Conservation (phyloP, 2,329 filamentous ascomycete genomes). For the Fusarium sp. region DNA sequence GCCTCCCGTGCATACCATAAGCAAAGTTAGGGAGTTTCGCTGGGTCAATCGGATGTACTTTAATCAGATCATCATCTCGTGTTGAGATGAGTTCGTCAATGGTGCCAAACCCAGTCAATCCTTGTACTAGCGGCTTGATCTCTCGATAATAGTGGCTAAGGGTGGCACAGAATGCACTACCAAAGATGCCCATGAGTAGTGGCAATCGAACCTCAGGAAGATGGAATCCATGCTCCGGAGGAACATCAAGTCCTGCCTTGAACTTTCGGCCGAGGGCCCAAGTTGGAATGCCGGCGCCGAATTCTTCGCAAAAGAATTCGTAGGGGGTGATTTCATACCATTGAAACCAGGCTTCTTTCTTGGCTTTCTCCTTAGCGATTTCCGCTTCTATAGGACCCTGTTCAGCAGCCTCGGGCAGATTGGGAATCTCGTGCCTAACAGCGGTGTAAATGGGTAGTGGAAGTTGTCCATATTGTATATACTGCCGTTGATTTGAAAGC, state of each 20-base stretch:
- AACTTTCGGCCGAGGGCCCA: conserved; percentile 93
- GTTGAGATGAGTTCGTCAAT: conserved; percentile 87
- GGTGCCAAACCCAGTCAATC: conserved; percentile 77
- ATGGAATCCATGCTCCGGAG: conserved; percentile 71
- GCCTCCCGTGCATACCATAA: conserved; percentile 78
- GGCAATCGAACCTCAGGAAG: conserved; percentile 87
- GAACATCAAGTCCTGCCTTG: conserved; percentile 67
- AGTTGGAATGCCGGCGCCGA: conserved; percentile 89
- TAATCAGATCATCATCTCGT: conserved; percentile 84
- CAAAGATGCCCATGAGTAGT: conserved; percentile 92
- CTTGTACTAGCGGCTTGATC: conserved; percentile 82
- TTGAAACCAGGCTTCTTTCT: conserved; percentile 88
- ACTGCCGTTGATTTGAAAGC: conserved; percentile 84
- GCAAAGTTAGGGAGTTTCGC: conserved; percentile 91
- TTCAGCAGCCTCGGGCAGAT: conserved; percentile 57
- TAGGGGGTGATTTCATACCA: conserved; percentile 98
- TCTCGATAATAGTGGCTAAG: conserved; percentile 97
- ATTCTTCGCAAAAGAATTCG: conserved; percentile 94
- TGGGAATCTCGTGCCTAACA: conserved; percentile 93
- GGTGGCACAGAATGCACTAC: conserved; percentile 95
- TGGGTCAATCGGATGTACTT: conserved; percentile 94
- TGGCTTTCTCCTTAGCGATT: conserved; percentile 57
- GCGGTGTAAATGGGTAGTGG: conserved; percentile 96
- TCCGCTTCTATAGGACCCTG: conserved; percentile 45
- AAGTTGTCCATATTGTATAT: conserved; percentile 79